Evolutionary conservation across 2,329 filamentous ascomycete genomes (phyloP), one percentile per base, ranked within the genome.

Genomic region (Cytospora piceae): DNA sequence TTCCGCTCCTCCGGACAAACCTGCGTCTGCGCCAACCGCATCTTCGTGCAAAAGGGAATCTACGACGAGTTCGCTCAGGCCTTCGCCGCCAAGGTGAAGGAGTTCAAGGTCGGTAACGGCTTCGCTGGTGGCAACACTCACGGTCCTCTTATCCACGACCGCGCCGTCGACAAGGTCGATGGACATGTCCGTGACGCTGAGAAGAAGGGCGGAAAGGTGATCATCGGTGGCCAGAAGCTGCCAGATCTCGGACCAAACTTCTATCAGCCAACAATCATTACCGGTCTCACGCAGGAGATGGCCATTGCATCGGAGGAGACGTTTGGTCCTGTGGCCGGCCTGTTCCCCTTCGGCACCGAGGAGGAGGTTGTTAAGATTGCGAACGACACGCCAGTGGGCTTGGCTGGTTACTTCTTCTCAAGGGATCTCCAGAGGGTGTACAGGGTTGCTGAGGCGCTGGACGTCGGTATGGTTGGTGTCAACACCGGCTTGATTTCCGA

Each of bases 1-100:
- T 98, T 98, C 87, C 90, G 95, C 63, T 93, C 90, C 46, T 96
- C 92, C 0, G 95, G 95, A 42, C 95, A 99, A 82, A 98, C 95
- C 0, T 99, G 95, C 77, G 94, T 98, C 27, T 94, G 91, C 73
- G 91, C 91, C 31, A 96, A 96, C 80, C 85, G 92, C 34, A 86
- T 96, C 70, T 94, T 91, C 76, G 85, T 96, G 11, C 92, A 96
- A 76, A 81, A 83, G 42, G 89, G 87, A 66, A 86, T 96, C 76
- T 93, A 95, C 78, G 90, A 94, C 72, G 80, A 84, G 46, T 96
- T 96, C 71, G 85, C 87, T 5, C 72, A 81, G 55, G 87, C 85
- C 59, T 87, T 95, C 70, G 86, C 88, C 32, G 88, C 87, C 68
- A 90, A 91, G 74, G 91, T 94, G 60, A 85, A 86, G 73, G 79